Evolutionary conservation across 805 yeast species (phyloP), one percentile per base, ranked within the genome.

Genomic region (Candida nonsorbophila): DNA sequence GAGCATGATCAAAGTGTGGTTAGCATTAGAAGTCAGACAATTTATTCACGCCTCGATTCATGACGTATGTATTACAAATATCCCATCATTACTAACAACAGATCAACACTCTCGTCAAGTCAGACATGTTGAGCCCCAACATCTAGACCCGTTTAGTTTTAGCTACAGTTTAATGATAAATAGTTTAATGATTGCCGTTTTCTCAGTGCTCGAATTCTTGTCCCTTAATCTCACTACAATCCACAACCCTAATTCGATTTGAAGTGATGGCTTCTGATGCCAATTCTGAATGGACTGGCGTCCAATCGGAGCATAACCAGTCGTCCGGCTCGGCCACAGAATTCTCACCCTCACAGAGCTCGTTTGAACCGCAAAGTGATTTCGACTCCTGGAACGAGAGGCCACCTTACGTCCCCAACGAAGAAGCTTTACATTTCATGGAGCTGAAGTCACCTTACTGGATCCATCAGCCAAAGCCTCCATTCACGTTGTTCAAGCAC

Each of bases 1-100:
- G 16, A 77, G 84, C 14, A 84, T 90, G 95, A 58, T 84, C 34
- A 84, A 84, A 51, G 86, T 90, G 8, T 90, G 97, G 97, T 47
- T 85, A 29, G 88, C 94, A 0, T 62, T 90, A 21, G 97, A 90
- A 57, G 82, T 84, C 4, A 73, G 97, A 47, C 92, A 84, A 52
- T 77, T 88, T 45, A 78, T 90, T 53, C 77, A 69, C 41, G 84
- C 94, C 13, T 81, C 95, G 2, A 72, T 86, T 7, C 84, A 80
- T 49, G 95, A 81, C 43, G 83, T 78, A 53, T 52, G 80, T 72
- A 49, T 40, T 25, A 13, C 14, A 18, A 18, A 18, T 7, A 18
- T 18, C 11, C 11, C 11, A 7, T 28, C 24, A 12, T 8, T 41
- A 47, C 48, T 42, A 45, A 54, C 58, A 36, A 36, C 40, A 58